Percentiles rank a stretch among this genome's conserved stretches.
phyloP scores from a whole-genome alignment of 1,284 basidiomycete species.

The Vanrija sp. region DNA sequence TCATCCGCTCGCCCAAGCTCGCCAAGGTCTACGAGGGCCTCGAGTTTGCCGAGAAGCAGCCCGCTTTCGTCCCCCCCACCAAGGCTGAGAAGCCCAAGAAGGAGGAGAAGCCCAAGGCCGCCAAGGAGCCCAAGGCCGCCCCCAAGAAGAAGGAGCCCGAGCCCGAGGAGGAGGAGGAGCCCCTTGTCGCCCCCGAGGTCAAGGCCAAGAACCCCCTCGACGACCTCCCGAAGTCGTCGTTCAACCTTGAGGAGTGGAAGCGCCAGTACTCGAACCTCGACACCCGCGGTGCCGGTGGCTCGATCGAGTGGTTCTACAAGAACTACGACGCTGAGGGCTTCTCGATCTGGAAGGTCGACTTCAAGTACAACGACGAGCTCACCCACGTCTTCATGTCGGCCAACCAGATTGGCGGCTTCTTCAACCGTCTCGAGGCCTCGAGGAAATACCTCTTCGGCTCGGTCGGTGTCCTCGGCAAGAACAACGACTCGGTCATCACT shows the following conservation, averaged over 20 bases:
- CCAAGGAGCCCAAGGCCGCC: conserved; percentile 54
- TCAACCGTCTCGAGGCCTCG: conserved; percentile 89
- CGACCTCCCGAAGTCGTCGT: conserved; percentile 78
- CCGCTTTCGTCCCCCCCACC: conserved; percentile 68
- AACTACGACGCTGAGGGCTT: conserved; percentile 89
- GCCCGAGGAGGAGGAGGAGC: conserved; percentile 63
- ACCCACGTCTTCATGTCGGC: conserved; percentile 89
- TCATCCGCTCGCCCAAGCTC: conserved; percentile 75
- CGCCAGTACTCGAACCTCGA: conserved; percentile 96
- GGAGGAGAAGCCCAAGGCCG: conserved; percentile 55
- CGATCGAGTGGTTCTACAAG: conserved; percentile 73
- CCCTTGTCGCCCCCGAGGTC: conserved; percentile 60
- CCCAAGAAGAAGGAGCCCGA: conserved; percentile 59
- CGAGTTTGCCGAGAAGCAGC: conserved; percentile 65
- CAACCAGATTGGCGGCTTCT: conserved; percentile 80
- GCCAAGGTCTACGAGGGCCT: conserved; percentile 58
- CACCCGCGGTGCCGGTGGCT: conserved; percentile 77
- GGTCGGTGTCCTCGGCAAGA: conserved; percentile 78
- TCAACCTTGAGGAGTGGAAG: conserved; percentile 98
- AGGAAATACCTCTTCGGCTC: conserved; percentile 95
- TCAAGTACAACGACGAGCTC: conserved; percentile 93
- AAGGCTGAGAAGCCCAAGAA: conserved; percentile 61
- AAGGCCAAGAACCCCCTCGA: conserved; percentile 94
- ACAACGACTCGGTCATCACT: conserved; percentile 70
- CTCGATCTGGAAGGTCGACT: conserved; percentile 88